These are phyloP conservation scores for Solanum sejunctum DNA, from an alignment of 257 asterid species.

Conservation along the genomic window DNA sequence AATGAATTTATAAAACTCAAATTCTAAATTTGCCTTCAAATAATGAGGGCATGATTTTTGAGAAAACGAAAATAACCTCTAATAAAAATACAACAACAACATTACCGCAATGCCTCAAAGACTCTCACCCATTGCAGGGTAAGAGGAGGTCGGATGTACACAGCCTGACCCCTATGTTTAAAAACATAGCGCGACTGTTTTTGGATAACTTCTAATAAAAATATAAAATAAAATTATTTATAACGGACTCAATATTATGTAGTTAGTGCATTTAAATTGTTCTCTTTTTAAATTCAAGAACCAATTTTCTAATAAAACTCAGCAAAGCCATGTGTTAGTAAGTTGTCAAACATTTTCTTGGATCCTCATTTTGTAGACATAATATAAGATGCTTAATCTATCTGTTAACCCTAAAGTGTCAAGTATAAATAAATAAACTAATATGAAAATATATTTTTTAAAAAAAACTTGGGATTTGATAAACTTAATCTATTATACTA, in stretches of 20 bases:
- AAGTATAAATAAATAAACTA: not conserved
- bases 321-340: not conserved
- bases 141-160: too few species aligned
- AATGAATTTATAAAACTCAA: not conserved
- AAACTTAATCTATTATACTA: not conserved
- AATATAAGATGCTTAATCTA: not conserved
- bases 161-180: too few species aligned
- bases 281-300: not conserved
- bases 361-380: not conserved
- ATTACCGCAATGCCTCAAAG: too few species aligned
- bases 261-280: not conserved
- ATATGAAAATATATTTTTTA: too few species aligned
- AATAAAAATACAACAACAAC: not conserved
- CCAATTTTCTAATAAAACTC: not conserved
- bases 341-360: not conserved
- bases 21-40: accelerated
- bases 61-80: not conserved
- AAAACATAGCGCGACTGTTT: too few species aligned
- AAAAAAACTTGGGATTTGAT: not conserved
- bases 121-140: too few species aligned
- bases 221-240: not conserved
- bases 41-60: accelerated
- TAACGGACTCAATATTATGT: not conserved
- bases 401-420: not conserved
- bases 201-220: not conserved